phyloP scores from a whole-genome alignment of 2,329 filamentous ascomycete species.

The Phoma herbarum region DNA sequence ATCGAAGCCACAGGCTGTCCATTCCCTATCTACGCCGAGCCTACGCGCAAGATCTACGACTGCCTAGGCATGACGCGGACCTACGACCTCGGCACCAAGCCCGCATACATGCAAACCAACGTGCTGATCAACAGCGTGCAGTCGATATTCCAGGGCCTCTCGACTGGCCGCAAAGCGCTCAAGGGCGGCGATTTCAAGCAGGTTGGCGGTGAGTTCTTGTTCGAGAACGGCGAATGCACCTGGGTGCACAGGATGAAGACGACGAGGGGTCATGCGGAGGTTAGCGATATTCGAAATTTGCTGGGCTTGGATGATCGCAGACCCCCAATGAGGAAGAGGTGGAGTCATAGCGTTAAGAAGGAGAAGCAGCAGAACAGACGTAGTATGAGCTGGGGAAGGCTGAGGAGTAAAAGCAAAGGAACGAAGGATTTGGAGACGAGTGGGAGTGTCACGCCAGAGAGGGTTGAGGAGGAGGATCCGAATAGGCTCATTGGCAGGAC shows the following conservation, averaged over 20 bases:
- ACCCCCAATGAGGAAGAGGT: conserved; percentile 43
- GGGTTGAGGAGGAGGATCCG: conserved; percentile 31
- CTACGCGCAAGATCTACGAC: conserved; percentile 70
- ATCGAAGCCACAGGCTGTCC: conserved; percentile 67
- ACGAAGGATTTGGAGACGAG: conserved; percentile 30
- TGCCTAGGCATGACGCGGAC: conserved; percentile 74
- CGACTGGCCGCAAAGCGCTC: conserved; percentile 65
- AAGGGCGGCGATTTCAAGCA: conserved; percentile 73
- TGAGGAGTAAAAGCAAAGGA: conserved; percentile 39
- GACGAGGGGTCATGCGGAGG: conserved; percentile 79
- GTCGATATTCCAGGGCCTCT: conserved; percentile 68
- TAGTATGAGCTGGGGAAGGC: conserved; percentile 41
- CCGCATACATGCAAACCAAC: conserved; percentile 70
- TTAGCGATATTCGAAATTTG: conserved; percentile 70
- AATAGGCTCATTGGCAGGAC: conserved; percentile 19
- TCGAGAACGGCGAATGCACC: conserved; percentile 72
- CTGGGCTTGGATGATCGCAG: conserved; percentile 58
- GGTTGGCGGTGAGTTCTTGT: conserved; percentile 82
- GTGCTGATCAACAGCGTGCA: conserved; percentile 57
- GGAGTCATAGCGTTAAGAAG: conserved; percentile 46
- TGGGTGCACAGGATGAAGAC: conserved; percentile 87
- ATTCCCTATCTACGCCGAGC: conserved; percentile 82
- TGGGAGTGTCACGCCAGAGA: conserved; percentile 31
- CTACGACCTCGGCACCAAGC: conserved; percentile 67
- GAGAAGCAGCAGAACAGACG: conserved; percentile 32